These are phyloP conservation scores for Solanum sparsipilum DNA, from an alignment of 257 asterid species.

Conservation along the genomic window DNA sequence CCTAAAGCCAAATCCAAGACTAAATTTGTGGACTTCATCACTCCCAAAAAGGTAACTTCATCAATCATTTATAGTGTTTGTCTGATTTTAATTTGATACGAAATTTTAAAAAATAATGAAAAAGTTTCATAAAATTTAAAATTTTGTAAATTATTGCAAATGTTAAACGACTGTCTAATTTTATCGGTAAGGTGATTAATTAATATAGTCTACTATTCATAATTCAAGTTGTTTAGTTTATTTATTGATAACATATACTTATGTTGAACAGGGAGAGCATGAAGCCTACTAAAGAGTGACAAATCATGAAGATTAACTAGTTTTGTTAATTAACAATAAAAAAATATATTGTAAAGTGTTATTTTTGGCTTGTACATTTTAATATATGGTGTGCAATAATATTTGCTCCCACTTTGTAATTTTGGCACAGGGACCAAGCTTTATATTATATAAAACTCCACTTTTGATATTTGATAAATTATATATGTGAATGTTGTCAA, in stretches of 20 bases:
- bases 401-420: not conserved
- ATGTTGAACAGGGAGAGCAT: not conserved
- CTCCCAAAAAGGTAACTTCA: slow-evolving; percentile 31
- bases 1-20: slow-evolving; percentile 17
- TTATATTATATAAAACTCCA: not conserved
- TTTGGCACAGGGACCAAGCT: not conserved
- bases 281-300: not conserved
- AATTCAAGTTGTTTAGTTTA: not conserved
- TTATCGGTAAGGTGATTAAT: not conserved
- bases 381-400: not conserved
- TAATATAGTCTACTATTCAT: not conserved
- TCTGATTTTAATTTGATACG: not conserved
- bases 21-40: slow-evolving; percentile 37
- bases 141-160: too few relatives aligned
- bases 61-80: not conserved
- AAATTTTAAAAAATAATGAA: too few relatives aligned
- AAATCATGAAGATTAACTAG: not conserved
- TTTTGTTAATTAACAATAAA: not conserved
- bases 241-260: too few relatives aligned
- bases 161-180: not conserved
- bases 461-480: not conserved
- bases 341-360: not conserved
- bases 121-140: too few relatives aligned
- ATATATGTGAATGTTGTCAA: not conserved
- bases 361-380: not conserved